phyloP scores from a whole-genome alignment of 345 rosid genomes.

The Turnera subulata region DNA sequence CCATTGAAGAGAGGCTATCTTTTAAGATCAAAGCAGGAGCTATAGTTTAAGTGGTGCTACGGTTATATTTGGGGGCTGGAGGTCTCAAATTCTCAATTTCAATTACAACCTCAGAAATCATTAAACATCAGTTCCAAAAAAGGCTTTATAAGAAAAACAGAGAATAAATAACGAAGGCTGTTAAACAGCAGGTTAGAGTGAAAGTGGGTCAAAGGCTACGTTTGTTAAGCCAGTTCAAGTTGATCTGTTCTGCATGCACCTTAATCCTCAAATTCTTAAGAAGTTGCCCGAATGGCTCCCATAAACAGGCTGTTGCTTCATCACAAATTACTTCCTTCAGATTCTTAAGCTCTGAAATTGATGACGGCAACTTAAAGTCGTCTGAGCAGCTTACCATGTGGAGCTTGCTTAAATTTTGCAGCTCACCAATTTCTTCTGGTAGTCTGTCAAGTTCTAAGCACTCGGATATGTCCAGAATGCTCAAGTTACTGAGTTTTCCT shows the following conservation, averaged over 20 bases:
- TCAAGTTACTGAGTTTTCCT: neutral
- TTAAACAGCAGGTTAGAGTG: too few relatives aligned
- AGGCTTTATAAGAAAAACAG: too few relatives aligned
- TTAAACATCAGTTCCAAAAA: too few relatives aligned
- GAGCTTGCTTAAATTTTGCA: conserved; percentile 5
- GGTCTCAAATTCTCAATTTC: too few relatives aligned
- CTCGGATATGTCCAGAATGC: conserved; percentile 14
- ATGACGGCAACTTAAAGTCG: neutral
- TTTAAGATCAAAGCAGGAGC: too few relatives aligned
- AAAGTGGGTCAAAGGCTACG: too few relatives aligned
- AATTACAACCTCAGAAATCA: too few relatives aligned
- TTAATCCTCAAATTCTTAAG: neutral
- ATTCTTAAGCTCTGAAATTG: neutral
- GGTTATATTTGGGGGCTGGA: too few relatives aligned
- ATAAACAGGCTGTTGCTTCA: neutral
- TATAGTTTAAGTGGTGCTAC: too few relatives aligned
- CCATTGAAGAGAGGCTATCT: too few relatives aligned
- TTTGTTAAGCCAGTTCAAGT: neutral
- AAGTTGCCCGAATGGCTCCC: neutral
- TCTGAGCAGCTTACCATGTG: conserved; percentile 6
- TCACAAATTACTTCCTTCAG: conserved; percentile 4
- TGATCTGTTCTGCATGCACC: neutral
- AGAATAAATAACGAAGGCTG: too few relatives aligned
- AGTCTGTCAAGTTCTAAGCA: neutral
- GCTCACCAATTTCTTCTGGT: conserved; percentile 11